These are phyloP conservation scores for Hyaloscypha bicolor DNA, from an alignment of 495 filamentous ascomycete species.

Conservation along the genomic window DNA sequence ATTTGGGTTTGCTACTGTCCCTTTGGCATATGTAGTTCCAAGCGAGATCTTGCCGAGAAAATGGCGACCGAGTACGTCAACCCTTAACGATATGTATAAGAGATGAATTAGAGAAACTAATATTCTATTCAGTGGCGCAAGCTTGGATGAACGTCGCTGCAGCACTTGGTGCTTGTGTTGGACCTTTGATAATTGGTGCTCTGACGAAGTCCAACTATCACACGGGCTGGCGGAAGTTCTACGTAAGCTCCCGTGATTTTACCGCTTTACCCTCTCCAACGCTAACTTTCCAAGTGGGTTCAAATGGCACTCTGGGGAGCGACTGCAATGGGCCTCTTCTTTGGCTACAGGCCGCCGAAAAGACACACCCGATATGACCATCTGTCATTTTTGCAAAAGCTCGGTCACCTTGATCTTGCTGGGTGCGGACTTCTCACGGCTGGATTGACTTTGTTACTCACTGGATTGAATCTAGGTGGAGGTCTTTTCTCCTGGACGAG, in stretches of 20 bases:
- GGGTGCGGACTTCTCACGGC: constrained; percentile 33
- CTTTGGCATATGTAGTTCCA: constrained; percentile 37
- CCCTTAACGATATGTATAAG: background rate
- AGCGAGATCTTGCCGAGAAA: constrained; percentile 36
- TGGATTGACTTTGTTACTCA: constrained; percentile 33
- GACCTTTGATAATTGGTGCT: constrained; percentile 28
- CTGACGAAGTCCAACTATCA: constrained; percentile 27
- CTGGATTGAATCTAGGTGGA: constrained; percentile 34
- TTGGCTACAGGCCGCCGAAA: constrained; percentile 33
- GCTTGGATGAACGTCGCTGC: constrained; percentile 32
- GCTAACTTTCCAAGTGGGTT: constrained; percentile 25
- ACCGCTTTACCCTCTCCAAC: background rate
- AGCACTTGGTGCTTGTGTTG: constrained; percentile 24
- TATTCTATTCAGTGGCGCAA: constrained; percentile 19
- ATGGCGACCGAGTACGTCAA: constrained; percentile 28
- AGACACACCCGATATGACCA: constrained; percentile 14
- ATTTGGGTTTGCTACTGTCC: constrained; percentile 34
- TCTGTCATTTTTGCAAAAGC: constrained; percentile 31
- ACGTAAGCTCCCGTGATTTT: background rate
- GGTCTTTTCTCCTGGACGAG: constrained; percentile 32
- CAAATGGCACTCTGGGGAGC: constrained; percentile 28
- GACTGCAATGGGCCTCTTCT: constrained; percentile 25
- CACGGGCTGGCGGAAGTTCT: constrained; percentile 37
- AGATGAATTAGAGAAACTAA: background rate
- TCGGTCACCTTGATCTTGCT: constrained; percentile 34